Conservation (phyloP, 345 rosid species). For the Boechera stricta region DNA sequence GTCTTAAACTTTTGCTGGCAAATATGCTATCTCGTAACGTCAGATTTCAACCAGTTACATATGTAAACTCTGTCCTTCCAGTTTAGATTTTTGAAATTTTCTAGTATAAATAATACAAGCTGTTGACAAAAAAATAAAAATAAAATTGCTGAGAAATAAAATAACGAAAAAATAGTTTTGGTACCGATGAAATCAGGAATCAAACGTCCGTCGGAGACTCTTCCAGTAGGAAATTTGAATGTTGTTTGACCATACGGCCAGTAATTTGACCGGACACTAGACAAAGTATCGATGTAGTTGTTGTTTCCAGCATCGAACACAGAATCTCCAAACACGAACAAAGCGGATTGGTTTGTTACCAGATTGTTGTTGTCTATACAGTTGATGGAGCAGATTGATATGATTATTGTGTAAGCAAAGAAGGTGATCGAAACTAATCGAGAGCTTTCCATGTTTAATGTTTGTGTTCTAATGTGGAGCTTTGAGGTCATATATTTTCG, state of each 20-base stretch:
- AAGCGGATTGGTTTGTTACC: not conserved
- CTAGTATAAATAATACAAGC: too few species aligned
- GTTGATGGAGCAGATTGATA: not conserved
- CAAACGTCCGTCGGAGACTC: constrained; percentile 9
- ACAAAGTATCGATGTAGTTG: constrained; percentile 7
- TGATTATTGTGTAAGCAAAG: not conserved
- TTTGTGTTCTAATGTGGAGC: not conserved
- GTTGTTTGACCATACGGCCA: constrained; percentile 14
- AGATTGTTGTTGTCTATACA: not conserved
- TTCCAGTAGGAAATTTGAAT: constrained; percentile 7
- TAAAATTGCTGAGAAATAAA: not conserved
- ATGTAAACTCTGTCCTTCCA: too few species aligned
- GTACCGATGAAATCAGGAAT: constrained; percentile 13
- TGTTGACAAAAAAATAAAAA: not conserved
- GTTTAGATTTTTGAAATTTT: too few species aligned
- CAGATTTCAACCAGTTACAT: too few species aligned
- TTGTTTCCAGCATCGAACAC: constrained; percentile 12
- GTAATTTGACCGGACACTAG: constrained; percentile 16
- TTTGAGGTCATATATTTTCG: not conserved
- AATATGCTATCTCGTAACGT: too few species aligned
- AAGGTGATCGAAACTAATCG: not conserved
- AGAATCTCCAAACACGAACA: constrained; percentile 15
- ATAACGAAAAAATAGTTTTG: not conserved
- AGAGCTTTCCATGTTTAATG: not conserved
- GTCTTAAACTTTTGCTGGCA: too few species aligned